Evolutionary conservation across 768 basidiomycete genomes (phyloP), one percentile per base, ranked within the genome.

Genomic region (Daedalea quercina): DNA sequence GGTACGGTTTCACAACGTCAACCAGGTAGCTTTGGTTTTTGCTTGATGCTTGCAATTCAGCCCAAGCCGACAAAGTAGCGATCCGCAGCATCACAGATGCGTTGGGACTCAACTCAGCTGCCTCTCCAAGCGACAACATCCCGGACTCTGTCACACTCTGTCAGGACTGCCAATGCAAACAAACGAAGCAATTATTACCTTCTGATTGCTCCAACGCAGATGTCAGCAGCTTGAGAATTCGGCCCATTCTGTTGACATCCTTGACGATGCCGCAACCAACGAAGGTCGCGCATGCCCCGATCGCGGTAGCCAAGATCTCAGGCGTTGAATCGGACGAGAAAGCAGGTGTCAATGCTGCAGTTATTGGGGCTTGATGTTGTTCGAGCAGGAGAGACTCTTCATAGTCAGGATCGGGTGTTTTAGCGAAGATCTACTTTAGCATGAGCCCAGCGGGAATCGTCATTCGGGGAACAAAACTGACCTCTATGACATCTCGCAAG

Each of bases 291-390:
- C 95, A 97, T 9, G 93, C 87, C 63, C 93, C 83, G 17, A 98
- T 84, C 1, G 94, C 95, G 23, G 90, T 85, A 0, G 94, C 90
- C 37, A 97, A 64, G 28, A 98, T 94, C 65, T 99, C 95, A 0
- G 95, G 95, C 0, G 93, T 92, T 0, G 94, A 91, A 64, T 98
- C 96, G 0, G 91, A 78, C 1, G 92, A 93, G 63, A 99, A 98
- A 0, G 94, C 94, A 0, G 96, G 95, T 0, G 95, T 98, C 17
- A 98, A 76, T 0, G 96, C 96, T 19, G 96, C 93, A 1, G 95
- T 96, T 54, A 99, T 95, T 0, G 96, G 95, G 0, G 96, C 95
- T 70, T 99, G 96, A 67, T 96, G 89, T 66, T 99, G 96, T 65
- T 99, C 95, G 12, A 99, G 79, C 2, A 99, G 73, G 4, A 94